Base-by-base conservation (phyloP, 2,329 filamentous ascomycete genomes). In the Trichoderma aggressivum region DNA sequence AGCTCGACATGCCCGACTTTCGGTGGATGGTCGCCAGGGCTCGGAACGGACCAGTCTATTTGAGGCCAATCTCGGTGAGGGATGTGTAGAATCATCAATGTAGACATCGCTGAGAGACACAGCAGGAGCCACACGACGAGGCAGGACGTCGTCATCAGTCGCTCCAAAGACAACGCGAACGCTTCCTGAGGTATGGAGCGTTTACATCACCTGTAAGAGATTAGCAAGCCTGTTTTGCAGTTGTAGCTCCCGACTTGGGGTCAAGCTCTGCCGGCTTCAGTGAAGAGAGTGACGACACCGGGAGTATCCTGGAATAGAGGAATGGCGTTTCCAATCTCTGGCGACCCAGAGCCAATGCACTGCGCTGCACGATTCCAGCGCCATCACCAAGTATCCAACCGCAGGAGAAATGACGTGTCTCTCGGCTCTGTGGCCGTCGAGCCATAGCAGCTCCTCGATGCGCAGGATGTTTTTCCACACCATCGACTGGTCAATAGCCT, bases 311-410 rank as follows among this genome's bases (percentile, higher is more conserved):
- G n/a, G 2, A 21, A 36, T 16, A 67, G 21, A n/a, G 60, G 39
- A 7, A 72, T 56, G 28, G 71, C 67, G 21, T 65, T 67, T n/a
- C 43, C n/a, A 34, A 65, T 72, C 11, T 47, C 60, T 32, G 7
- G 28, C 55, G 2, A 21, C 28, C n/a, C 1, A 39, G 32, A 7
- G 61, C 71, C 7, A 76, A 63, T 18, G 73, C 69, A 1, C 72
- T 70, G 73, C 69, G 1, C 72, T 70, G 1, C 71, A 72, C 5
- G 75, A 60, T 39, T 83, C 82, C 1, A 82, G 72, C 1, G 78
- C 81, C 78, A 83, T 82, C 3, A 76, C 74, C 0, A 82, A 39
- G 62, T 82, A 84, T 0, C 75, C 81, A 8, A 82, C 71, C 26
- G 63, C 62, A 6, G 70, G 62, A 21, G 64, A 69, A n/a, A 68